These are phyloP conservation scores for Diatrype stigma DNA, from an alignment of 2,329 filamentous ascomycete species.

Conservation along the genomic window DNA sequence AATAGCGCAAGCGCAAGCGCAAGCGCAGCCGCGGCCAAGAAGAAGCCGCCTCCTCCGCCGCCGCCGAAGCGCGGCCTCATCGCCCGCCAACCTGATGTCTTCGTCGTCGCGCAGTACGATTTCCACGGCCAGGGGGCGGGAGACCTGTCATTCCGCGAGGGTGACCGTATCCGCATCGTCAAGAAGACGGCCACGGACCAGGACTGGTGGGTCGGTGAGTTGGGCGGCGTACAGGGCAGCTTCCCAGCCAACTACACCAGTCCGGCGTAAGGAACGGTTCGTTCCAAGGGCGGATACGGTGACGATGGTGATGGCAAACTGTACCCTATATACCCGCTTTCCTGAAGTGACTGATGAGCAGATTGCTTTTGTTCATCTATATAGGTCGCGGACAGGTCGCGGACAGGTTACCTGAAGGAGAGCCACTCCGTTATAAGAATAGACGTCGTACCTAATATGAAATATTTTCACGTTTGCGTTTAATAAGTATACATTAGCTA, in stretches of 20 bases:
- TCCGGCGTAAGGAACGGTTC: too few species aligned
- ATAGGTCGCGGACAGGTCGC: too few species aligned
- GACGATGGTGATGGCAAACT: too few species aligned
- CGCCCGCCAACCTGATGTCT: conserved; percentile 45
- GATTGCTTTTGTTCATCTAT: too few species aligned
- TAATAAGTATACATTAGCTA: too few species aligned
- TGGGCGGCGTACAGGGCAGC: conserved; percentile 62
- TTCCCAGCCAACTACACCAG: conserved; percentile 81
- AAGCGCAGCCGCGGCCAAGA: conserved; percentile 44
- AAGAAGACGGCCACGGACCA: conserved; percentile 76
- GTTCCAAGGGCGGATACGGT: too few species aligned
- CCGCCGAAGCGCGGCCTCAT: conserved; percentile 53
- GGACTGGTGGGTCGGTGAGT: conserved; percentile 85
- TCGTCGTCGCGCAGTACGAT: conserved; percentile 69
- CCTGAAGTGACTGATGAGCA: too few species aligned
- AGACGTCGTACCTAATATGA: too few species aligned
- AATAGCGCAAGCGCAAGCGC: conserved; percentile 3
- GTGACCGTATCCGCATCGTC: conserved; percentile 71
- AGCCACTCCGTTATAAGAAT: too few species aligned
- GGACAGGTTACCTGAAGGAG: too few species aligned
- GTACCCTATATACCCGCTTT: too few species aligned
- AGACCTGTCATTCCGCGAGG: conserved; percentile 71
- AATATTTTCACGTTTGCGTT: too few species aligned
- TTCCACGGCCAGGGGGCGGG: conserved; percentile 67
- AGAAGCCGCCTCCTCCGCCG: conserved; percentile 73